A percentile compares a stretch with the other conserved stretches of the same genome.
These are phyloP conservation scores for Leccinum imitatum DNA, from an alignment of 768 basidiomycete species.

Conservation along the genomic window DNA sequence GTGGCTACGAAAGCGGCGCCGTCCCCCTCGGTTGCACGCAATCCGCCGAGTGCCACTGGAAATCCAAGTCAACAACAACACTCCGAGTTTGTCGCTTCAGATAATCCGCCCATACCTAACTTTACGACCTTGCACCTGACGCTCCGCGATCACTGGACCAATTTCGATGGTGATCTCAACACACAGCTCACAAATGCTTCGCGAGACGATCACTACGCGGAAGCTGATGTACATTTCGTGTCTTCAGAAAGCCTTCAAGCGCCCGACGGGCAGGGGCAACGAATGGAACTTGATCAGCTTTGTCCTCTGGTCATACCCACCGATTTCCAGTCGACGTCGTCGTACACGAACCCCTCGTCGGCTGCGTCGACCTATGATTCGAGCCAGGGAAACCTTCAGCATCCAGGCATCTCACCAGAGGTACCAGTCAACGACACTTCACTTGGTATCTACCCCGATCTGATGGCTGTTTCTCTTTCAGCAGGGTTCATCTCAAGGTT, in stretches of 20 bases:
- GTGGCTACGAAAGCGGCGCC: constrained; percentile 47
- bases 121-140: constrained; percentile 56
- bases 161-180: constrained; percentile 55
- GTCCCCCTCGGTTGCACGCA: constrained; percentile 12
- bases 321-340: constrained; percentile 6
- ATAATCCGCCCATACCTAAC: constrained; percentile 10
- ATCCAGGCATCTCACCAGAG: neutral
- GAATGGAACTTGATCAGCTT: constrained; percentile 23
- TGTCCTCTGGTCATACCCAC: constrained; percentile 27
- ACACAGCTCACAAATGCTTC: constrained; percentile 45
- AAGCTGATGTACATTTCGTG: constrained; percentile 19
- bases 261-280: constrained; percentile 10
- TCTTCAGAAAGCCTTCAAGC: constrained; percentile 6
- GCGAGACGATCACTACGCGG: constrained; percentile 26
- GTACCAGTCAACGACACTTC: constrained; percentile 7
- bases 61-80: constrained; percentile 30
- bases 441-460: constrained; percentile 8
- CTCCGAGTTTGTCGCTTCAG: constrained; percentile 32
- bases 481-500: constrained; percentile 20
- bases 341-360: constrained; percentile 5
- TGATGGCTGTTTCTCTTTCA: constrained; percentile 15
- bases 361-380: constrained; percentile 9
- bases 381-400: neutral
- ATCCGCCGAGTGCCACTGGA: constrained; percentile 15
- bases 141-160: constrained; percentile 52